Percentiles rank a stretch among this genome's conserved stretches.
These are phyloP conservation scores for Ceriops decandra DNA, from an alignment of 345 rosid species.

Conservation along the genomic window DNA sequence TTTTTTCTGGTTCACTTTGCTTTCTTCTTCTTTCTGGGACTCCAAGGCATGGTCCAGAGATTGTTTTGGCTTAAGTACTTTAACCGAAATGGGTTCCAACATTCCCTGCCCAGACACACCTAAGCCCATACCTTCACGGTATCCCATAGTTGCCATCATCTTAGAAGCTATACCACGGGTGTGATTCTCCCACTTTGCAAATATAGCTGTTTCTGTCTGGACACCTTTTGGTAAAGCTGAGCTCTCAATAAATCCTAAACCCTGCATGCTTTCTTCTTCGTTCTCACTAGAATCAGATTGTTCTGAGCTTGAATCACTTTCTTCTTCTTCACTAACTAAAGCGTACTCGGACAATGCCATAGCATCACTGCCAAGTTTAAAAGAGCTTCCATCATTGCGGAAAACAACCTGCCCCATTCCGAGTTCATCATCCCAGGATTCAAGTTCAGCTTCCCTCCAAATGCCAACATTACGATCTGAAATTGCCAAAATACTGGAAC, in stretches of 20 bases:
- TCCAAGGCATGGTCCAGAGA: conserved; percentile 73
- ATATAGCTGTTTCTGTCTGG: conserved; percentile 71
- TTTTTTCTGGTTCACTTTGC: conserved; percentile 44
- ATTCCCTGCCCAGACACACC: conserved; percentile 86
- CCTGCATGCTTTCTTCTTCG: conserved; percentile 56
- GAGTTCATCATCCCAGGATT: conserved; percentile 75
- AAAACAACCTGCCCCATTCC: conserved; percentile 66
- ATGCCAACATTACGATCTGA: conserved; percentile 49
- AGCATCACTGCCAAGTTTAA: conserved; percentile 54
- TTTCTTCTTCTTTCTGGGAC: conserved; percentile 40
- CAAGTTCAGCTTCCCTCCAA: conserved; percentile 90
- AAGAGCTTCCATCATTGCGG: conserved; percentile 59
- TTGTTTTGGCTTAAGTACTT: conserved; percentile 78
- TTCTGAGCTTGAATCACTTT: conserved; percentile 50
- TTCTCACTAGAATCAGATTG: conserved; percentile 53
- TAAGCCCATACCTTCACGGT: conserved; percentile 91
- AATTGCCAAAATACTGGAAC: conserved; percentile 75
- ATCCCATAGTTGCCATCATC: conserved; percentile 98
- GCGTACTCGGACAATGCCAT: conserved; percentile 63
- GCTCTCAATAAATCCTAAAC: conserved; percentile 67
- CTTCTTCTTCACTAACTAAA: conserved; percentile 52
- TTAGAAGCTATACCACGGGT: conserved; percentile 91
- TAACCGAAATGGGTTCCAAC: conserved; percentile 71
- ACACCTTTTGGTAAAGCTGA: conserved; percentile 51
- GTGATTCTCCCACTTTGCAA: conserved; percentile 97